Evolutionary conservation across 2,329 filamentous ascomycete species (phyloP).

Genomic region (Podosphaera xanthii): DNA sequence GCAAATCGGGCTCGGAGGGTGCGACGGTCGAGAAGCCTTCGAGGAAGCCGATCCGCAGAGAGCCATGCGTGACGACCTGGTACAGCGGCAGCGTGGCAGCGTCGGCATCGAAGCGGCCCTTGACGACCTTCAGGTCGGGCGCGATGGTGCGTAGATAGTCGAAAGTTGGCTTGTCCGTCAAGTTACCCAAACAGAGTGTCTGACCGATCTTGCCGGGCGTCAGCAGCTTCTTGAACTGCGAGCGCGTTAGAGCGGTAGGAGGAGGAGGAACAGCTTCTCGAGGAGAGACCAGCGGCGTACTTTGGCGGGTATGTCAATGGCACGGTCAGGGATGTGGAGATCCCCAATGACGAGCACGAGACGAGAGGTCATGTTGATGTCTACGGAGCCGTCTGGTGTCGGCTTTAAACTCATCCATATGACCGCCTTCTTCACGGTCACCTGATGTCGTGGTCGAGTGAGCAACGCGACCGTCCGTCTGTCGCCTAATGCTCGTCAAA

Average conservation of each 20-base stretch:
- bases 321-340: constrained; percentile 80
- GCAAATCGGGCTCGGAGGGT: constrained; percentile 36
- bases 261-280: not conserved
- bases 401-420: too few species aligned
- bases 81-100: constrained; percentile 41
- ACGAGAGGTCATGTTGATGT: constrained; percentile 46
- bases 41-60: constrained; percentile 41
- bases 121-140: constrained; percentile 48
- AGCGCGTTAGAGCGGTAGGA: not conserved
- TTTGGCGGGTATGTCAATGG: constrained; percentile 77
- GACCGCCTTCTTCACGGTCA: too few species aligned
- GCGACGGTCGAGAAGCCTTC: constrained; percentile 47
- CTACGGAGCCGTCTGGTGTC: not conserved
- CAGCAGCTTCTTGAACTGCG: constrained; percentile 65
- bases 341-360: constrained; percentile 82
- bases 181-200: constrained; percentile 58
- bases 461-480: too few species aligned
- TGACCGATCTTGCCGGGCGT: constrained; percentile 66
- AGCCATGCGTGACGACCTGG: constrained; percentile 42
- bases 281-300: constrained; percentile 21
- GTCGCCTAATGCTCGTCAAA: too few species aligned
- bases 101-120: constrained; percentile 43
- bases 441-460: too few species aligned
- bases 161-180: constrained; percentile 60
- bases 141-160: constrained; percentile 57